Evolutionary conservation across 1,139 yeast genomes (phyloP).

Genomic region (Wickerhamomyces sp.): DNA sequence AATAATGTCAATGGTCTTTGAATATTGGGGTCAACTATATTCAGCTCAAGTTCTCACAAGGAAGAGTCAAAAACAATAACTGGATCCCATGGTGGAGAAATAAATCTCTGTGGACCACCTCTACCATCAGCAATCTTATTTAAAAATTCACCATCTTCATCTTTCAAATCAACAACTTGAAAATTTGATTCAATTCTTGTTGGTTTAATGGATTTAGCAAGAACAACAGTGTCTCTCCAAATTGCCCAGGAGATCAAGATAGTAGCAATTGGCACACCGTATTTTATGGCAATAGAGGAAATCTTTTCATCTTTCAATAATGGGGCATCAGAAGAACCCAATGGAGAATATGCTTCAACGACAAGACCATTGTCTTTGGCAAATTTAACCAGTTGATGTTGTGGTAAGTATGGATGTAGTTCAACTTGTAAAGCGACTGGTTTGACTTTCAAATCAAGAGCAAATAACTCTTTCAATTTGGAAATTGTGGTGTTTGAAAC

Average conservation of each 20-base stretch:
- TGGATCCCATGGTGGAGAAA: constrained; percentile 35
- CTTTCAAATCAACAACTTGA: constrained; percentile 41
- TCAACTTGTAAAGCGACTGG: constrained; percentile 59
- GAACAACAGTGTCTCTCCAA: constrained; percentile 58
- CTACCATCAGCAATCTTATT: constrained; percentile 38
- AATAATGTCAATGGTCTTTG: no score
- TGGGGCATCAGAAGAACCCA: constrained; percentile 57
- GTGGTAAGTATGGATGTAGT: constrained; percentile 55
- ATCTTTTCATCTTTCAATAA: constrained; percentile 30
- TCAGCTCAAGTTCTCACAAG: not conserved
- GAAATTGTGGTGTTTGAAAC: constrained; percentile 63
- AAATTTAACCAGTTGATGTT: constrained; percentile 40
- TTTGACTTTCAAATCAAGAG: constrained; percentile 41
- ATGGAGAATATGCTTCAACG: constrained; percentile 55
- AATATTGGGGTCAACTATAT: no score
- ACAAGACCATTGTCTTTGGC: constrained; percentile 39
- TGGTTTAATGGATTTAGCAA: constrained; percentile 67
- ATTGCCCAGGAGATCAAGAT: constrained; percentile 67
- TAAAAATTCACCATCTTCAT: constrained; percentile 48
- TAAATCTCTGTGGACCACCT: constrained; percentile 42
- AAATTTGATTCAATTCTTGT: constrained; percentile 55
- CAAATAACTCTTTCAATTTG: constrained; percentile 45
- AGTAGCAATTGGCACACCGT: constrained; percentile 50
- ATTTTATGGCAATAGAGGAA: constrained; percentile 46
- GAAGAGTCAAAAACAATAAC: constrained; percentile 10